phyloP scores from a whole-genome alignment of 257 asterid genomes.

The Penstemon newberryi region DNA sequence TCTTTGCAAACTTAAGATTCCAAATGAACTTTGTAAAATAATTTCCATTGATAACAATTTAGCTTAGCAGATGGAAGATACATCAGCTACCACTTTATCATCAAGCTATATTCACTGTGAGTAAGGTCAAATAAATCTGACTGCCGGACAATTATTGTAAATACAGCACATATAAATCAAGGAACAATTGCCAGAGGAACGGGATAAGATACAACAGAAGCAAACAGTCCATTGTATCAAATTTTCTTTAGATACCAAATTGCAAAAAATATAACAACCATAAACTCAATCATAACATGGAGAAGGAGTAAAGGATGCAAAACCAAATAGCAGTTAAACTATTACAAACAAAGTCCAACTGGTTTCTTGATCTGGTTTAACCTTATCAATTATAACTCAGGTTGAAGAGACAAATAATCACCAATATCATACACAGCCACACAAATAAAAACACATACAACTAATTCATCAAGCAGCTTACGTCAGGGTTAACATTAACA shows the following conservation, averaged over 20 bases:
- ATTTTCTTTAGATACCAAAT: constrained; percentile 1
- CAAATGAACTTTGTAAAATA: constrained; percentile 10
- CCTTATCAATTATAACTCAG: constrained; percentile 17
- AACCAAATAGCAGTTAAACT: constrained; percentile 9
- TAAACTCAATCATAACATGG: constrained; percentile 17
- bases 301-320: constrained; percentile 14
- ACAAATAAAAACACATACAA: constrained; percentile 21
- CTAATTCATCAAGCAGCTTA: constrained; percentile 21
- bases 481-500: constrained; percentile 11
- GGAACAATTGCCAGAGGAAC: constrained; percentile 3
- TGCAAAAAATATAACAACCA: constrained; percentile 9
- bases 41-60: constrained; percentile 5
- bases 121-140: not conserved
- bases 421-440: constrained; percentile 20
- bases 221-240: constrained; percentile 12
- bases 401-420: constrained; percentile 18
- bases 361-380: not conserved
- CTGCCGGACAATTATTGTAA: constrained; percentile 16
- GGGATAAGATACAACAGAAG: constrained; percentile 14
- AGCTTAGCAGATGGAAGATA: constrained; percentile 15
- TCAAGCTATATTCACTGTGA: constrained; percentile 14
- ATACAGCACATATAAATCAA: constrained; percentile 13
- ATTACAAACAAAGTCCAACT: constrained; percentile 15
- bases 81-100: not conserved
- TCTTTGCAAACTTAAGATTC: constrained; percentile 19